Conservation (phyloP, 1,139 yeast species). For the Pneumocystis canis region DNA sequence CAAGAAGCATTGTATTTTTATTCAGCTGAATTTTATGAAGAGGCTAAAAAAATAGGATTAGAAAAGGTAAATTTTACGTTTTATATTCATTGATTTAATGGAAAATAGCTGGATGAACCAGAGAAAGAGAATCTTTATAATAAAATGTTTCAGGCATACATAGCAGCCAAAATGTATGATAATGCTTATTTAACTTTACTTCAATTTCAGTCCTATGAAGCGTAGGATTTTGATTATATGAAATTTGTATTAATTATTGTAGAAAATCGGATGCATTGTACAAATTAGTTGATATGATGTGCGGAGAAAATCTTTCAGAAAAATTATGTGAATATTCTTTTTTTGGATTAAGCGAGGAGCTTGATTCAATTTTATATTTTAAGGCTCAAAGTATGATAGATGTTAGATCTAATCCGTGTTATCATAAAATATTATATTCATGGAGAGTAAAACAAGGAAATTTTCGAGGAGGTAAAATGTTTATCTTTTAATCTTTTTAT, state of each 20-base stretch:
- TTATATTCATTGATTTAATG: neutral
- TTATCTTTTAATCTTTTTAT: neutral
- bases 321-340: slow-evolving; percentile 6
- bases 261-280: slow-evolving; percentile 7
- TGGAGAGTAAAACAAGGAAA: slow-evolving; percentile 8
- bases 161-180: slow-evolving; percentile 1
- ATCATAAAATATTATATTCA: slow-evolving; percentile 11
- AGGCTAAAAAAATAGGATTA: neutral
- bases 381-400: slow-evolving; percentile 10
- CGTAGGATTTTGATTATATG: neutral
- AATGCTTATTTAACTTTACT: neutral
- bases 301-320: slow-evolving; percentile 6
- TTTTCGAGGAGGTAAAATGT: slow-evolving; percentile 6
- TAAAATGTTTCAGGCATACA: neutral
- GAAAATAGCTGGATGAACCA: neutral
- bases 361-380: slow-evolving; percentile 6
- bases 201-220: neutral
- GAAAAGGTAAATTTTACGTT: neutral
- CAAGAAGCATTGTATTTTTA: neutral
- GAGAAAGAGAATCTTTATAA: neutral
- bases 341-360: slow-evolving; percentile 9
- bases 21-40: neutral
- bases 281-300: slow-evolving; percentile 4
- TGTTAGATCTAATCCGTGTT: slow-evolving; percentile 7
- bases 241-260: neutral